Conservation (phyloP, 257 asterid species). For the Solanum virginianum region DNA sequence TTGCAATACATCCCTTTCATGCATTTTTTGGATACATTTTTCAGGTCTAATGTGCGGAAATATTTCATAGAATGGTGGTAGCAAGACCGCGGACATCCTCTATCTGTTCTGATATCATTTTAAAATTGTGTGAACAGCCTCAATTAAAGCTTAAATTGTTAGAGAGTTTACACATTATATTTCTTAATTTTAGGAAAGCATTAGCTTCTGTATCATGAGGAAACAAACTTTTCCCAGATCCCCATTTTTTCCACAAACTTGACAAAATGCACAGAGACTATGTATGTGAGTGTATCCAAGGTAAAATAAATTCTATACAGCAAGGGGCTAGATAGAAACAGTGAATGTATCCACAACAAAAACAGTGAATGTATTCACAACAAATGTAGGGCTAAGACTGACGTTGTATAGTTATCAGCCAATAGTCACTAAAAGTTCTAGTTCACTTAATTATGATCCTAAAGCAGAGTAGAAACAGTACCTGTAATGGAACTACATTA, state of each 20-base stretch:
- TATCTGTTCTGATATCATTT: not conserved
- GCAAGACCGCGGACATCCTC: not conserved
- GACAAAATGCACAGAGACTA: not conserved
- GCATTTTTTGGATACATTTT: not conserved
- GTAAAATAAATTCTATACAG: not conserved
- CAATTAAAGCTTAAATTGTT: not conserved
- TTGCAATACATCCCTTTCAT: not conserved
- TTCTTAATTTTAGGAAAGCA: not conserved
- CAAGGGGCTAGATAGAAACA: not conserved
- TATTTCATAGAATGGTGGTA: not conserved
- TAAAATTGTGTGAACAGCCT: not conserved
- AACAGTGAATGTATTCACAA: not conserved
- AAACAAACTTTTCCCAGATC: not conserved
- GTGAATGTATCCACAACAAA: not conserved
- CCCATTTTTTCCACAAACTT: not conserved
- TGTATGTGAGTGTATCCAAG: not conserved
- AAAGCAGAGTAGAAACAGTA: slow-evolving; percentile 5
- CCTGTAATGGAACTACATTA: slow-evolving; percentile 93
- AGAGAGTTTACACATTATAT: not conserved
- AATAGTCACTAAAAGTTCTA: not conserved
- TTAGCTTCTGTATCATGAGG: not conserved
- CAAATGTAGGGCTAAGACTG: not conserved
- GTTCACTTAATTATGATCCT: not conserved
- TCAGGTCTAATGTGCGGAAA: not conserved
- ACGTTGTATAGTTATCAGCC: not conserved